Evolutionary conservation across 305 asterid species (phyloP), one percentile per base, ranked within the genome.

Genomic region (Rubia tinctorum): DNA sequence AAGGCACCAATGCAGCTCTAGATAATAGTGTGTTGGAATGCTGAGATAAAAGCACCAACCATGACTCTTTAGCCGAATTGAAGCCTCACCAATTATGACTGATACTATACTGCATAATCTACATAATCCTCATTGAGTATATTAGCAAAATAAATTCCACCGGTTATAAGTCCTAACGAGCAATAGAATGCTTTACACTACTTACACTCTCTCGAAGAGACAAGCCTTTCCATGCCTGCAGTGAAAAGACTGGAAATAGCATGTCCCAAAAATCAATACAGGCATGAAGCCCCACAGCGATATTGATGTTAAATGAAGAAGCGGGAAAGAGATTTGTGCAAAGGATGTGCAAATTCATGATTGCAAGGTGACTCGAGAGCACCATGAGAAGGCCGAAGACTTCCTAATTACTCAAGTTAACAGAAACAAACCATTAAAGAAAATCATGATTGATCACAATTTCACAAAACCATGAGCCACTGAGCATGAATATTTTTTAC

Each of bases 131-230:
- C 64, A 70, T 71, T 23, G n/a, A 7, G 55, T 8, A 49, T 69
- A 49, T 20, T 23, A 14, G 17, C 18, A 18, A 20, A 65, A 39
- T 22, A 65, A 20, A 45, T 44, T 58, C 74, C 55, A 58, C 25
- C 56, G 22, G 20, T 34, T 40, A 51, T 42, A 49, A 49, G 56
- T 49, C 25, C 53, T 27, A 23, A 62, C 51, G 55, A 40, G 56
- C 25, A 30, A 25, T 18, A 8, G 6, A 37, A 45, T 59, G 69
- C 61, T 61, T 7, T 42, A 69, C 45, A 91, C 98, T 91, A 91
- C 98, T 91, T 91, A 88, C 96, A 91, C 97, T 75, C 89, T 88
- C 70, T 82, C 74, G 85, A 93, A 87, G 89, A 93, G 96, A 84
- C 89, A 88, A 76, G 97, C 96, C 83, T 81, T 87, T 82, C 95